phyloP scores from a whole-genome alignment of 495 filamentous ascomycete genomes.

The Sabuloglossum arenarium region DNA sequence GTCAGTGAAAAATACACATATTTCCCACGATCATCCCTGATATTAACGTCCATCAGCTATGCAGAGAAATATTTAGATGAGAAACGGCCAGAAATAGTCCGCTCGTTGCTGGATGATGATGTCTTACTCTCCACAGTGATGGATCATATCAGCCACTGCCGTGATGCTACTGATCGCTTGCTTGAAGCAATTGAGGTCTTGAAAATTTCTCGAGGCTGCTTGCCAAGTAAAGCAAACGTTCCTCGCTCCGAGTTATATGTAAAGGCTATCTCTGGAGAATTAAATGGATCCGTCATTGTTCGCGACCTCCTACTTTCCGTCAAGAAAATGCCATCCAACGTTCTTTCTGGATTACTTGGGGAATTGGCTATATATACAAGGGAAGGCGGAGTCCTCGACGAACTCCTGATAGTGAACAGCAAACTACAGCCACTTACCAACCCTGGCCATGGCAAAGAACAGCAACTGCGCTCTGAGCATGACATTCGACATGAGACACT shows the following conservation, averaged over 20 bases:
- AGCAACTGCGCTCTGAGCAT: slow-evolving; percentile 27
- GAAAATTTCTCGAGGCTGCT: slow-evolving; percentile 20
- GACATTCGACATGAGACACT: slow-evolving; percentile 47
- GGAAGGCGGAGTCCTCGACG: slow-evolving; percentile 4
- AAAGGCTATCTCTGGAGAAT: slow-evolving; percentile 33
- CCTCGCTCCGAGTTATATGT: slow-evolving; percentile 32
- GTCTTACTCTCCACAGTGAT: slow-evolving; percentile 14
- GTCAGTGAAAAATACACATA: slow-evolving; percentile 18
- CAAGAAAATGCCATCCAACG: slow-evolving; percentile 27
- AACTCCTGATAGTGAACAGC: slow-evolving; percentile 7
- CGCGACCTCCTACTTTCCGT: slow-evolving; percentile 30
- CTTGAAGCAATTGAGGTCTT: slow-evolving; percentile 27
- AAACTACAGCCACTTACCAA: slow-evolving; percentile 1
- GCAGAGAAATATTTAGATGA: slow-evolving; percentile 26
- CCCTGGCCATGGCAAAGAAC: slow-evolving; percentile 5
- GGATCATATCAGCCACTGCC: slow-evolving; percentile 17
- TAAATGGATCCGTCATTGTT: slow-evolving; percentile 27
- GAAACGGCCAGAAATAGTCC: slow-evolving; percentile 20
- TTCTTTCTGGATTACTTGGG: slow-evolving; percentile 11
- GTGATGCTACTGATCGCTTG: slow-evolving; percentile 16
- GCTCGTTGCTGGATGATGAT: slow-evolving; percentile 31
- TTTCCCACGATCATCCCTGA: neutral
- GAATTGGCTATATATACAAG: neutral
- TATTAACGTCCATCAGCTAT: slow-evolving; percentile 16
- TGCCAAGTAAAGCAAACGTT: slow-evolving; percentile 19